Evolutionary conservation across 495 filamentous ascomycete species (phyloP).

Genomic region (Collariella sp.): DNA sequence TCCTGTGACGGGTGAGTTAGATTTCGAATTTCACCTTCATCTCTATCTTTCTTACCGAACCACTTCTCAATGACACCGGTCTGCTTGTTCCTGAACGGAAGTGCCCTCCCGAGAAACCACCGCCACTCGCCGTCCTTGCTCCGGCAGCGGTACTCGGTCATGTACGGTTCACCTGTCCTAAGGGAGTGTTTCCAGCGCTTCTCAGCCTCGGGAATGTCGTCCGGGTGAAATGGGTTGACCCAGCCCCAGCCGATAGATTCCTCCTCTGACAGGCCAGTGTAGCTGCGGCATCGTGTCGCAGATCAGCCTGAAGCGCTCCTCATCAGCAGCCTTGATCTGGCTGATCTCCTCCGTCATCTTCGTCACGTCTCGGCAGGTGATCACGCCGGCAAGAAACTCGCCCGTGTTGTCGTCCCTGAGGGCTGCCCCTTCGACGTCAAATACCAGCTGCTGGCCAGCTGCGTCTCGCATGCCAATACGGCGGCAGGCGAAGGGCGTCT

Average conservation of each 20-base stretch:
- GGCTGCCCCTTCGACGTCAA: conserved; percentile 51
- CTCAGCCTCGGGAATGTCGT: conserved; percentile 47
- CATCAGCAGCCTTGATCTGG: conserved; percentile 53
- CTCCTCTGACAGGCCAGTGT: conserved; percentile 54
- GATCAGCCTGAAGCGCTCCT: conserved; percentile 58
- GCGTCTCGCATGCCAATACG: conserved; percentile 52
- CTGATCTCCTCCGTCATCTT: conserved; percentile 46
- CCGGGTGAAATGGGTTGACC: conserved; percentile 40
- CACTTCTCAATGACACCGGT: conserved; percentile 59
- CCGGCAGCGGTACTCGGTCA: conserved; percentile 57
- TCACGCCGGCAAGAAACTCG: conserved; percentile 57
- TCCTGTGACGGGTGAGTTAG: conserved; percentile 17
- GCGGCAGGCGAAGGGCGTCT: conserved; percentile 43
- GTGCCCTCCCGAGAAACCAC: conserved; percentile 62
- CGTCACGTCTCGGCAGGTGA: conserved; percentile 60
- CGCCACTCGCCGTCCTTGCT: conserved; percentile 55
- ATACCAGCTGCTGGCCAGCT: conserved; percentile 39
- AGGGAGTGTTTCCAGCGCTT: conserved; percentile 50
- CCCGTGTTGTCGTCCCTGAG: conserved; percentile 50
- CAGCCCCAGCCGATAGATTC: conserved; percentile 37
- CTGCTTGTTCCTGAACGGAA: conserved; percentile 52
- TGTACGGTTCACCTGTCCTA: conserved; percentile 54
- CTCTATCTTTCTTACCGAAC: conserved; percentile 44
- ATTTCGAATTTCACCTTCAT: neutral
- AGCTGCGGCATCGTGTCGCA: conserved; percentile 64